Evolutionary conservation across 129 eudicot species (phyloP).

Genomic region (Helianthus tuberosus): DNA sequence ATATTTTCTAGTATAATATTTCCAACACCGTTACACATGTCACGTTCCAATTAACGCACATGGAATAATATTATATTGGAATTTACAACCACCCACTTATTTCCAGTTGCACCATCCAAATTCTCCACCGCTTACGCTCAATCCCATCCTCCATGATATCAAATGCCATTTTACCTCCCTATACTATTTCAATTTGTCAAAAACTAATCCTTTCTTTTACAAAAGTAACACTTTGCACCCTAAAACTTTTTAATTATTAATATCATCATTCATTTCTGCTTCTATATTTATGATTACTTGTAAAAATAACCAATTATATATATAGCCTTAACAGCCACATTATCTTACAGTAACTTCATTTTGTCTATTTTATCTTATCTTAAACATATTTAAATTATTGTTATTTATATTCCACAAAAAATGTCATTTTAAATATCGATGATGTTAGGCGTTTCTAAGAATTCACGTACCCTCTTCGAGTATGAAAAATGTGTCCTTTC

Average conservation of each 20-base stretch:
- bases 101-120: not conserved
- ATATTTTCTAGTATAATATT: not conserved
- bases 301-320: too few species aligned
- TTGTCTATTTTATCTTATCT: too few species aligned
- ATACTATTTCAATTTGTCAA: not conserved
- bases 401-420: too few species aligned
- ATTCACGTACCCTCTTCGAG: too few species aligned
- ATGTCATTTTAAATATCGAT: too few species aligned
- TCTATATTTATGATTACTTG: too few species aligned
- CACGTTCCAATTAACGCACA: not conserved
- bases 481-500: too few species aligned
- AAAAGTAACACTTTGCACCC: not conserved
- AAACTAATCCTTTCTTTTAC: not conserved
- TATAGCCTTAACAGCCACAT: too few species aligned
- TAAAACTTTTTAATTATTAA: not conserved
- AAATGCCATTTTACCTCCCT: not conserved
- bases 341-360: too few species aligned
- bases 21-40: not conserved
- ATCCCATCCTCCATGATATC: not conserved
- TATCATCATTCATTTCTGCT: too few species aligned
- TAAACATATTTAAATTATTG: too few species aligned
- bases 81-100: constrained; percentile 1
- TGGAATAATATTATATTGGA: not conserved
- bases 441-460: too few species aligned
- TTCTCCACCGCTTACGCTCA: not conserved